phyloP scores from a whole-genome alignment of 179 eudicot genomes.

The Amaranthus tricolor region DNA sequence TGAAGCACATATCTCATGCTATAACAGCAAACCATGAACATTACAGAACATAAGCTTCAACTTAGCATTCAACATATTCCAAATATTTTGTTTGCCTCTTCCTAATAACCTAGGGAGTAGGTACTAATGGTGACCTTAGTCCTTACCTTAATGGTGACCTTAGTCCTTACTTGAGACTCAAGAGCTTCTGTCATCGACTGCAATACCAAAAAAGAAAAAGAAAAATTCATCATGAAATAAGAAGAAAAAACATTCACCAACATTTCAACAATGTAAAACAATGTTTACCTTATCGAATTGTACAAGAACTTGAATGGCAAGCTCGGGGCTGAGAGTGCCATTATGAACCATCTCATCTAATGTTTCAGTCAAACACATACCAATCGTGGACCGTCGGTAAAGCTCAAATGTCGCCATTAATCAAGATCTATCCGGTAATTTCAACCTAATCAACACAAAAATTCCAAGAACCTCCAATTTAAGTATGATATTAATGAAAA shows the following conservation, averaged over 20 bases:
- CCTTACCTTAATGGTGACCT: conserved; percentile 74
- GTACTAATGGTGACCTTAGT: too few relatives aligned
- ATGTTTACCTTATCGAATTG: conserved; percentile 77
- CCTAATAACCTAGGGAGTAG: too few relatives aligned
- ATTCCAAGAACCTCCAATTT: too few relatives aligned
- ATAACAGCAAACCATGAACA: too few relatives aligned
- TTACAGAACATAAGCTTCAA: too few relatives aligned
- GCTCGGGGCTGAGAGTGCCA: conserved; percentile 78
- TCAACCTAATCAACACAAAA: neutral
- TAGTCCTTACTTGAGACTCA: conserved; percentile 78
- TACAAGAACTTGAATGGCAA: conserved; percentile 91
- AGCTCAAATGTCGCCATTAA: conserved; percentile 86
- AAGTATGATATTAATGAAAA: too few relatives aligned
- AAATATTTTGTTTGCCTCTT: too few relatives aligned
- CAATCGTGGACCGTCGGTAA: conserved; percentile 87
- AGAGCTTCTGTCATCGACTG: conserved; percentile 97
- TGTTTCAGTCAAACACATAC: conserved; percentile 96
- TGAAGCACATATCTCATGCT: too few relatives aligned
- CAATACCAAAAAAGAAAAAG: conserved; percentile 18
- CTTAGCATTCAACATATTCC: too few relatives aligned
- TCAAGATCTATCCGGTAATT: conserved; percentile 17
- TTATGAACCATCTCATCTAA: conserved; percentile 88
- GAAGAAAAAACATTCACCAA: neutral
- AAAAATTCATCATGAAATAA: neutral
- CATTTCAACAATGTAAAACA: neutral